Evolutionary conservation across 129 eudicot genomes (phyloP), one percentile per base, ranked within the genome.

Genomic region (Chrysanthemum seticuspe): DNA sequence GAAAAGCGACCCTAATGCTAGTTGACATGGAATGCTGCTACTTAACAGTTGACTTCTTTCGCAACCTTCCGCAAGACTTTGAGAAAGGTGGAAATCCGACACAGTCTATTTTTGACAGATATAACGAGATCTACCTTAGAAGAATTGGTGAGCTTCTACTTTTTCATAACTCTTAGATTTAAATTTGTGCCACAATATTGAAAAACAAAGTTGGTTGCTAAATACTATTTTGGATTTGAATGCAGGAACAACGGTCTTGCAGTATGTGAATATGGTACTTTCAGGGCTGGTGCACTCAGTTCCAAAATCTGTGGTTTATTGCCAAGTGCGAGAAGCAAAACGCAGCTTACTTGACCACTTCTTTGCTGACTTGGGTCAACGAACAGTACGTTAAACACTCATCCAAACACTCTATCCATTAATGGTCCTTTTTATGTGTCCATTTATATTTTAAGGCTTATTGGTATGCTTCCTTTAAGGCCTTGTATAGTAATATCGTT

Each of bases 11-110:
- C n/a, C 65, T 79, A 10, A 78, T 83, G 84, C 73, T 85, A 72
- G 85, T 85, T 36, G 89, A 85, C 27, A 81, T 81, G 89, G 89
- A 85, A 75, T 81, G 83, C 64, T 81, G 83, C 49, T 85, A 85
- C 63, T 65, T 85, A 27, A 85, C 86, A 0, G 83, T 50, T 68
- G 82, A 82, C 52, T 81, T 85, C 73, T 85, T 85, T 49, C 81
- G 82, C 15, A 78, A 74, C 74, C 84, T 81, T 71, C 89, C 89
- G 36, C 89, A 81, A 71, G 86, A 85, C 29, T 19, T 67, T 7
- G 89, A 85, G 25, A 85, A 71, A 61, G 89, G 83, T n/a, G 87
- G 89, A 14, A 81, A 71, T 71, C 84, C 81, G 1, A 74, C 86
- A 56, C 73, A 70, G 6, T 57, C 83, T 52, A 75, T 78, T 67